Evolutionary conservation across 495 filamentous ascomycete genomes (phyloP).

Genomic region (Neurospora africana): DNA sequence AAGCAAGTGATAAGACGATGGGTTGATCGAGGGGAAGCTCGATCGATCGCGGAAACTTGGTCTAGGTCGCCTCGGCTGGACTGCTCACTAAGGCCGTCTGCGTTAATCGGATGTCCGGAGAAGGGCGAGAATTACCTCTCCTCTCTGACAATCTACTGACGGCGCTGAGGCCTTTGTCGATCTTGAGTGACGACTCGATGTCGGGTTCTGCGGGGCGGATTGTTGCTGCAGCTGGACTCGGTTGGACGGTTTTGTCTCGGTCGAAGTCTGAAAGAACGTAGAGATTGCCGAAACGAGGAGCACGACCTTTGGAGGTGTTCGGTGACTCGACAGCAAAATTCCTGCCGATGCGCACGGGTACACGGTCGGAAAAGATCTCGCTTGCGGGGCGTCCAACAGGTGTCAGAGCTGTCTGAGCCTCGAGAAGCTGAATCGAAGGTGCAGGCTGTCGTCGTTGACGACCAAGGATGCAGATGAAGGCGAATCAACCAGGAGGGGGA

Average conservation of each 20-base stretch:
- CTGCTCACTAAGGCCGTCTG: constrained; percentile 7
- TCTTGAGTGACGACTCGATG: not conserved
- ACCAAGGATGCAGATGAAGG: not conserved
- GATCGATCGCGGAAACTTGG: not conserved
- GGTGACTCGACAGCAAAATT: not conserved
- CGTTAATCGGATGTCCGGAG: constrained; percentile 22
- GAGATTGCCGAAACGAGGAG: not conserved
- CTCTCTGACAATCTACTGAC: constrained; percentile 13
- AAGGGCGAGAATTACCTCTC: constrained; percentile 17
- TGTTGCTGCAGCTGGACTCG: not conserved
- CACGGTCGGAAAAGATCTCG: not conserved
- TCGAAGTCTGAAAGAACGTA: not conserved
- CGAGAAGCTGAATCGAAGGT: not conserved
- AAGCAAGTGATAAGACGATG: constrained; percentile 5
- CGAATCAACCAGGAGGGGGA: not conserved
- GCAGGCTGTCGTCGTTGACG: not conserved
- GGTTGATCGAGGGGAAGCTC: not conserved
- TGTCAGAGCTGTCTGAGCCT: not conserved
- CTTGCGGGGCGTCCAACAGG: not conserved
- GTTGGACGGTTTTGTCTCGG: not conserved
- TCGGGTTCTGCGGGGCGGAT: not conserved
- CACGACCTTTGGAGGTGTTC: not conserved
- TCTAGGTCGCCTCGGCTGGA: constrained; percentile 5
- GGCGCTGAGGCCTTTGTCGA: constrained; percentile 1
- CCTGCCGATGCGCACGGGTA: not conserved